Base-by-base conservation (phyloP, 768 basidiomycete genomes). In the Psilocybe sp. region DNA sequence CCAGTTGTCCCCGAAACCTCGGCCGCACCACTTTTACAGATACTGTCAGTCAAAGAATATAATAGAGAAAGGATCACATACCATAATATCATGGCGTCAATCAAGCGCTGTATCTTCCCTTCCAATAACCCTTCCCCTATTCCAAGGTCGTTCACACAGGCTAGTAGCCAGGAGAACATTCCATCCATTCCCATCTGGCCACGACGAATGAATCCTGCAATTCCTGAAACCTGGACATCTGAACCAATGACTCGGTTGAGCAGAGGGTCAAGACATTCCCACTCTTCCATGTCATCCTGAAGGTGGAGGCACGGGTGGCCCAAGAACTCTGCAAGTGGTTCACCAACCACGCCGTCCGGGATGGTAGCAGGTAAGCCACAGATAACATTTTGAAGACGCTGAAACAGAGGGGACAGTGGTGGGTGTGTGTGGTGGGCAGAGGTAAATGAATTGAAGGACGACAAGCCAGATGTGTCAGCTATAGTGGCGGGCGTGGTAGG, bases 141-240 rank as follows among this genome's bases (percentile, higher is more conserved):
- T 1, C 19, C 40, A 3, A 47, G 36, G 16, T 47, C 37, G 13
- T 14, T 19, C 5, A 47, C 36, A 20, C 46, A 47, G 4, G 11
- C 9, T 37, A 38, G 32, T 23, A 53, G 38, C 47, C 36, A 40
- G 15, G 39, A 23, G 36, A 49, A 45, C 5, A 43, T n/a, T 1
- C 46, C 46, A 39, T 47, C 46, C 46, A 39, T 50, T 23, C 49
- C 49, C 23, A 33, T 37, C 13, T 44, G 19, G 3, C 42, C 49
- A 4, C 49, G 42, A 13, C 16, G 19, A 44, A 44, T 37, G 1
- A 50, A 14, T 20, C 6, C 23, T 2, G 16, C 18, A 19, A 44
- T 44, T 7, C 18, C 10, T 2, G 13, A 34, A 1, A 19, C 20
- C 3, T 3, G 23, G 4, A 23, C 43, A 13, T 43, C 41, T 15